Evolutionary conservation across 2,329 filamentous ascomycete genomes (phyloP), one percentile per base, ranked within the genome.

Genomic region (Macroventuria anomochaeta): DNA sequence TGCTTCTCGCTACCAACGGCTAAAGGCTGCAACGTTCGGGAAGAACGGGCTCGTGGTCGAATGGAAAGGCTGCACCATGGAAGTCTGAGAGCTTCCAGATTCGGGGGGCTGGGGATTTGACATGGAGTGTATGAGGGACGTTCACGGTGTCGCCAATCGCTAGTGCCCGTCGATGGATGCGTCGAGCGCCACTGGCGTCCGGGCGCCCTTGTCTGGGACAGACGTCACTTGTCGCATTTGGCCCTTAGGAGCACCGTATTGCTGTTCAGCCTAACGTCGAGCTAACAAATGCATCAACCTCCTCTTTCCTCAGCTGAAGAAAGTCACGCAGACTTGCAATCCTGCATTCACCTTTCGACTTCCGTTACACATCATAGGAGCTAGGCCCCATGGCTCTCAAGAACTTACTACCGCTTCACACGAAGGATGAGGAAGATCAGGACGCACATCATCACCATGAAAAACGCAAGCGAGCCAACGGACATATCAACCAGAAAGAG

Each of bases 351-450:
- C 12, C 4, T 20, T 25, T 37, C 3, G 4, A 20, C 15, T 3
- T 29, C n/a, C 18, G 36, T 18, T 21, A 28, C 38, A 48, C 31
- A 26, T 13, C n/a, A 29, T 3, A n/a, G n/a, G 20, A 12, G 5
- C n/a, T 12, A 53, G 18, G 26, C 23, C 21, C 18, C 7, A 55
- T 55, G 53, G 46, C 25, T 38, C 3, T 50, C 36, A 51, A 50
- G 25, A 55, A 55, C 21, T 36, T 55, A 10, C 37, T 55, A 3
- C 53, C 53, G 7, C 46, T 55, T 12, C 53, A 55, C 53, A 51
- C 50, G 46, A 49, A 46, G 32, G 53, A 55, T 7, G 15, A 36
- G 17, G 32, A 17, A 5, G 12, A 13, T 3, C 31, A n/a, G 10
- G 12, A 36, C 5, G 18, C 10, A n/a, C 32, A 43, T 3, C 33